Conservation (phyloP, 2,329 filamentous ascomycete genomes). For the Hypoxylon sp. region DNA sequence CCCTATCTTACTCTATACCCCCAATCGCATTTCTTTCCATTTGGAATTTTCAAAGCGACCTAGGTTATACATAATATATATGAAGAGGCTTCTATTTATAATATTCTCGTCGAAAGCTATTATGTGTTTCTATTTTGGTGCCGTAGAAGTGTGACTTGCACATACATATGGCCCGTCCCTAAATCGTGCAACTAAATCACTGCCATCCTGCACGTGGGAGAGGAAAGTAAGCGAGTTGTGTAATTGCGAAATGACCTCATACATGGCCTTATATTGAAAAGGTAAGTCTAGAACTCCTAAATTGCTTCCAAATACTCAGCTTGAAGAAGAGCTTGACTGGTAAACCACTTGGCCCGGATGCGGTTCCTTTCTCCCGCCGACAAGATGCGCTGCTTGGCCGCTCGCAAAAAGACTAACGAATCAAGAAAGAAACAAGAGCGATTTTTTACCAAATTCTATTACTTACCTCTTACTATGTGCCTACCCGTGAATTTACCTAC, state of each 20-base stretch:
- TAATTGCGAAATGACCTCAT: constrained; percentile 24
- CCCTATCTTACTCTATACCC: constrained; percentile 7
- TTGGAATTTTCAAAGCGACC: neutral
- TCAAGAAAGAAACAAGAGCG: neutral
- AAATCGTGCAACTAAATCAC: constrained; percentile 14
- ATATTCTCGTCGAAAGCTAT: constrained; percentile 6
- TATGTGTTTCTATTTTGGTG: constrained; percentile 35
- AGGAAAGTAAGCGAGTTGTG: constrained; percentile 28
- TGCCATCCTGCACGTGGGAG: constrained; percentile 31
- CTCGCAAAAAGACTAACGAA: neutral
- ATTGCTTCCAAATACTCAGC: neutral
- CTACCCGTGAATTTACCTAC: too few relatives aligned
- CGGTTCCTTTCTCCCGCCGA: neutral
- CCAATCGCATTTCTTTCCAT: constrained; percentile 21
- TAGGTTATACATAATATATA: constrained; percentile 12
- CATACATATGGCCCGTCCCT: neutral
- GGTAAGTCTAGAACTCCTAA: constrained; percentile 13
- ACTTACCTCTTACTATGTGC: neutral
- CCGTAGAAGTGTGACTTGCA: constrained; percentile 23
- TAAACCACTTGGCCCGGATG: neutral
- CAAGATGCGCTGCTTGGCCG: neutral
- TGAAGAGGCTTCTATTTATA: constrained; percentile 40
- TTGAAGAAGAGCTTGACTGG: neutral
- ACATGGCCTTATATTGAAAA: constrained; percentile 4
- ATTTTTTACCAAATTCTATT: neutral